Evolutionary conservation across 2,329 filamentous ascomycete genomes (phyloP).

Genomic region (Triangularia setosa): DNA sequence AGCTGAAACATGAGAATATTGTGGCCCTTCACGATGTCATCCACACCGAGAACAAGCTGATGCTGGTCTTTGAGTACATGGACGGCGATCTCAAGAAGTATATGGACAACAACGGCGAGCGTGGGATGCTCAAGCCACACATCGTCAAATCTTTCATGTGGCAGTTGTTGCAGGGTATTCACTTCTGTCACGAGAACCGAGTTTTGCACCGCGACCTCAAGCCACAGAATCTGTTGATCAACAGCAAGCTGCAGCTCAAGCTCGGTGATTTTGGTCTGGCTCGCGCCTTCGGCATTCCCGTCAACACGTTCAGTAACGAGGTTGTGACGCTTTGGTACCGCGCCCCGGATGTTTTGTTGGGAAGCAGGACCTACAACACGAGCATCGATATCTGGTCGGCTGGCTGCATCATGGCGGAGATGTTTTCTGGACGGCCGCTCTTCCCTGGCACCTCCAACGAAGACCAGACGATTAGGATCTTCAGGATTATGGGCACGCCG

Average conservation of each 20-base stretch:
- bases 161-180: conserved; percentile 90
- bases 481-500: conserved; percentile 96
- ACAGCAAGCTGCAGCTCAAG: conserved; percentile 84
- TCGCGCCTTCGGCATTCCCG: conserved; percentile 90
- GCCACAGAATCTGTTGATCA: conserved; percentile 94
- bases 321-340: conserved; percentile 98
- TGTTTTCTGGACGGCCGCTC: conserved; percentile 93
- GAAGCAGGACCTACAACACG: conserved; percentile 96
- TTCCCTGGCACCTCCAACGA: conserved; percentile 98
- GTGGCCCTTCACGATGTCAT: conserved; percentile 97
- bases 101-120: conserved; percentile 90
- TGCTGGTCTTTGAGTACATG: conserved; percentile 99
- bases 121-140: conserved; percentile 79
- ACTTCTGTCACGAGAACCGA: conserved; percentile 96
- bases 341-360: conserved; percentile 89
- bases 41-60: conserved; percentile 98
- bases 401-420: conserved; percentile 99
- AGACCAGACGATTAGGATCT: conserved; percentile 95
- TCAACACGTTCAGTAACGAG: conserved; percentile 98
- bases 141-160: conserved; percentile 99
- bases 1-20: conserved; percentile 98
- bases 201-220: conserved; percentile 95
- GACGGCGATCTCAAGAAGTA: conserved; percentile 98
- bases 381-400: conserved; percentile 99
- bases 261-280: conserved; percentile 93